These are phyloP conservation scores for Cynara cardunculus DNA, from an alignment of 129 eudicot genomes.

Conservation along the genomic window DNA sequence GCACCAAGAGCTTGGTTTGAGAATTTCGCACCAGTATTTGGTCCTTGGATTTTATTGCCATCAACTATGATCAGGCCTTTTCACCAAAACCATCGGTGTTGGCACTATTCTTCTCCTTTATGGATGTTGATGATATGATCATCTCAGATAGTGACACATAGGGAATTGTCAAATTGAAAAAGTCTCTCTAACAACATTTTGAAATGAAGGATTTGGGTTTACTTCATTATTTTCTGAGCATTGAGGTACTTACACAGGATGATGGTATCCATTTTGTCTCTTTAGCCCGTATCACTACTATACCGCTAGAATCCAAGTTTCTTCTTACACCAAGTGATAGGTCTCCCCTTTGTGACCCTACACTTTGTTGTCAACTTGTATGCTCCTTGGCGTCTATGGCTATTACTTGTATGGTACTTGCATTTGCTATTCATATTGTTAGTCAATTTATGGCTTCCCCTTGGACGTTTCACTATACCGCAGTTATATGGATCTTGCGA, in stretches of 20 bases:
- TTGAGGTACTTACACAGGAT: not conserved
- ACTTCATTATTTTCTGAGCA: not conserved
- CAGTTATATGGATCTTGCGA: not conserved
- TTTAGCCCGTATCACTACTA: not conserved
- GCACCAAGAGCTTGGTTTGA: not conserved
- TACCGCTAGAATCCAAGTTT: not conserved
- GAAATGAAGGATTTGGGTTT: not conserved
- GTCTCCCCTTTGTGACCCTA: not conserved
- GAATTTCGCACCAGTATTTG: not conserved
- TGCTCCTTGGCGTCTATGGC: not conserved
- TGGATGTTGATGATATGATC: conserved; percentile 12
- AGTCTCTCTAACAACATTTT: not conserved
- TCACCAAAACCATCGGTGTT: not conserved
- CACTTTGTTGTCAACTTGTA: not conserved
- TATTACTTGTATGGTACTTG: not conserved
- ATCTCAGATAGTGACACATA: not conserved
- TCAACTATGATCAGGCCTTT: not conserved
- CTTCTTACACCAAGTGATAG: not conserved
- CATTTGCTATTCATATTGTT: not conserved
- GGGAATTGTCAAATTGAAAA: not conserved
- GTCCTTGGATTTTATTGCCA: not conserved
- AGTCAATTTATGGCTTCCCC: conserved; percentile 10
- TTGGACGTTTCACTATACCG: not conserved
- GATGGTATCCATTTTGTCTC: not conserved
- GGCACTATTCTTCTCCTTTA: not conserved